Base-by-base conservation (phyloP, 179 eudicot genomes). In the Silene noctiflora region DNA sequence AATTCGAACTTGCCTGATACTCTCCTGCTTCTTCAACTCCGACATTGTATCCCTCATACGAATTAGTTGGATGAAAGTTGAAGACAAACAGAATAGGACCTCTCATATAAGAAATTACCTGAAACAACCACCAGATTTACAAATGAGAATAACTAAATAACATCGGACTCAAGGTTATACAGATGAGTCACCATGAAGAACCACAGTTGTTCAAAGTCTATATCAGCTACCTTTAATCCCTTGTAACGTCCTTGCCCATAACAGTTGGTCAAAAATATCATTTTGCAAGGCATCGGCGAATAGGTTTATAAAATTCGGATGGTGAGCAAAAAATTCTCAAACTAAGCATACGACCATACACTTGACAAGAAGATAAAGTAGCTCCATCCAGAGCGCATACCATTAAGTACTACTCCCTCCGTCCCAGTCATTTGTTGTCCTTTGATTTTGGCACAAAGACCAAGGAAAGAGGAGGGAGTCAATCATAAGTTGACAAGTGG, bases 1-100 rank as follows among this genome's bases (percentile, higher is more conserved):
- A 56, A 63, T 74, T 29, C 31, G 29, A 31, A 80, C 97, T 86
- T 83, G 90, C 99, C 85, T 88, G 90, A 88, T 93, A 95, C 74
- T 95, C 99, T 76, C 99, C 99, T 75, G 99, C 99, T 88, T 95
- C 99, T 83, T 88, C 99, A 42, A 93, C 96, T 51, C 99, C 99
- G 19, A 95, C 85, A 71, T 65, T 83, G 67, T 90, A 91, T 75
- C 83, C 85, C 75, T 87, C 91, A 70, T 89, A 90, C 4, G 99
- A 88, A 62, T 84, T 84, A 42, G 87, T 77, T 31, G 99, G 98
- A 83, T 93, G 96, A 69, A 95, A 95, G 80, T 95, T 95, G 81
- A 93, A 89, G 60, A 95, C 62, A 65, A 93, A 93, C 72, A 95
- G 86, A 82, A 88, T 76, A 25, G 99, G 97, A 59, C 98, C 99